Evolutionary conservation across 306 rosid genomes (phyloP).

Genomic region (Gleditsia sinensis): DNA sequence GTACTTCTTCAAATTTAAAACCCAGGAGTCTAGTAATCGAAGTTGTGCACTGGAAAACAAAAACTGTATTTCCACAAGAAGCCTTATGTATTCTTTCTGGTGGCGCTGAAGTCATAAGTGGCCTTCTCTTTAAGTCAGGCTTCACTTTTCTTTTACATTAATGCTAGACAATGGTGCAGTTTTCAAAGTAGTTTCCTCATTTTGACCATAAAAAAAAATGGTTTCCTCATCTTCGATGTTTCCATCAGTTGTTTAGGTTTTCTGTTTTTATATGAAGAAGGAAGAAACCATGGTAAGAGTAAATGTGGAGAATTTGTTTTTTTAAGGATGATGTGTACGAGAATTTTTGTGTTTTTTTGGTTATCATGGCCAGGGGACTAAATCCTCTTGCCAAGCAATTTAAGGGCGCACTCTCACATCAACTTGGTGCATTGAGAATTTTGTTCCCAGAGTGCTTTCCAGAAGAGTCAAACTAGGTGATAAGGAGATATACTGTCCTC

Average conservation of each 20-base stretch:
- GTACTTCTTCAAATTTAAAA: slow-evolving; percentile 13
- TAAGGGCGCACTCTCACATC: too few relatives aligned
- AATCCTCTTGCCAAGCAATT: too few relatives aligned
- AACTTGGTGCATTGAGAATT: too few relatives aligned
- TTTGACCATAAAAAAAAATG: too few relatives aligned
- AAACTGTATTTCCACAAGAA: neutral
- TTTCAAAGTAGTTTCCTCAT: neutral
- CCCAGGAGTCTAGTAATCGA: neutral
- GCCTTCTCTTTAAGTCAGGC: neutral
- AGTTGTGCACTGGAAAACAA: neutral
- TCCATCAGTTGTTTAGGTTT: neutral
- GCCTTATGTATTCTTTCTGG: neutral
- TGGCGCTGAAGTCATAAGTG: neutral
- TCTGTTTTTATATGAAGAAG: neutral
- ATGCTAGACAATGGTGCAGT: neutral
- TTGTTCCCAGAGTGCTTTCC: too few relatives aligned
- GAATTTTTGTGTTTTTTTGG: too few relatives aligned
- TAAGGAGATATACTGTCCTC: too few relatives aligned
- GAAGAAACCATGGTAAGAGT: neutral
- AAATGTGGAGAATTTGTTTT: neutral
- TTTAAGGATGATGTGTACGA: neutral
- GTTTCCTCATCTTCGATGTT: neutral
- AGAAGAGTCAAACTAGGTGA: too few relatives aligned
- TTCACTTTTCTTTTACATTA: neutral
- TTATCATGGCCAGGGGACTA: too few relatives aligned